Percentiles rank a stretch among this genome's conserved stretches.
These are phyloP conservation scores for Skeletonema potamos DNA, from an alignment of 108 stramenopile genomes.

Conservation along the genomic window DNA sequence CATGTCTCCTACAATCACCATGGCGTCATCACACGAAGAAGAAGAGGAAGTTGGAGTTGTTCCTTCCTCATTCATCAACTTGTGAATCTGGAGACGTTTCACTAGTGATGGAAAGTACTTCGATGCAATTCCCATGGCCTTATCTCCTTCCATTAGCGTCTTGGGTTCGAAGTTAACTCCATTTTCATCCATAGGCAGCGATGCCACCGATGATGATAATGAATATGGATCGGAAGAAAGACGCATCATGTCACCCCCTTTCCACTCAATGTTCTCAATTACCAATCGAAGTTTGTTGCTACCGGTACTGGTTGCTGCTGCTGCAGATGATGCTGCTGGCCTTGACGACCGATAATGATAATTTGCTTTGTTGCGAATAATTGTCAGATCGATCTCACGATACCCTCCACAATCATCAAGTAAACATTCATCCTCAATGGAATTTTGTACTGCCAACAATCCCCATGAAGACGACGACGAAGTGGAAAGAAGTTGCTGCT, in stretches of 20 bases:
- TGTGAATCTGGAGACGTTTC: constrained; percentile 1
- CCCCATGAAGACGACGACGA: constrained; percentile 52
- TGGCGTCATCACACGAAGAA: constrained; percentile 3
- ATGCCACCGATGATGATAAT: background rate
- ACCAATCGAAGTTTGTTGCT: constrained; percentile 16
- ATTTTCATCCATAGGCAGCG: constrained; percentile 2
- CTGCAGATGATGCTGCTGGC: background rate
- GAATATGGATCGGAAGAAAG: constrained; percentile 16
- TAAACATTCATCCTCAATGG: constrained; percentile 74
- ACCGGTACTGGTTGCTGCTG: background rate
- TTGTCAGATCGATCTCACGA: constrained; percentile 58
- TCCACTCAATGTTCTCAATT: constrained; percentile 45
- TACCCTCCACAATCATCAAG: constrained; percentile 74
- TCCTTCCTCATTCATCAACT: constrained; percentile 12
- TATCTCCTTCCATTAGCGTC: constrained; percentile 16
- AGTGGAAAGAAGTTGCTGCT: background rate
- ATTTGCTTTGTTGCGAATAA: constrained; percentile 22
- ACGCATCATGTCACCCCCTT: constrained; percentile 81
- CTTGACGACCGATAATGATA: background rate
- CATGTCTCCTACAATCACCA: constrained; percentile 39
- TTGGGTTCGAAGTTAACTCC: constrained; percentile 32
- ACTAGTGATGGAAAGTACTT: constrained; percentile 35
- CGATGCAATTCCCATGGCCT: constrained; percentile 15
- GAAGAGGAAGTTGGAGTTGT: background rate
- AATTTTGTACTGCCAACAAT: constrained; percentile 59